Percentiles rank a stretch among this genome's conserved stretches.
Evolutionary conservation across 352 stramenopile genomes (phyloP).

Genomic region (Pythium biforme): DNA sequence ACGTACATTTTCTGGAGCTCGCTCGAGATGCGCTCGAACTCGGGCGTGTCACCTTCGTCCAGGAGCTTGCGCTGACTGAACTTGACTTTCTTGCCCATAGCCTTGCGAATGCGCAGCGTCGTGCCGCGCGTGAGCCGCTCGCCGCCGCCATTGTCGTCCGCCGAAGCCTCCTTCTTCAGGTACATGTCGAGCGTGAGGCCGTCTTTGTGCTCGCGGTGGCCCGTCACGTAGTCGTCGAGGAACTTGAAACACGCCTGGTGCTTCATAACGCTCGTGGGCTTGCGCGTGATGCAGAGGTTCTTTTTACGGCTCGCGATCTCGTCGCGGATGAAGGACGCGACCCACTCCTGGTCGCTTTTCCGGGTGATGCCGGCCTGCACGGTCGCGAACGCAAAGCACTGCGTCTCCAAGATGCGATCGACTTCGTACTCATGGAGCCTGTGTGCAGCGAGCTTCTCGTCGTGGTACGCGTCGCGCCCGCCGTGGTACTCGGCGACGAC

Average conservation of each 20-base stretch:
- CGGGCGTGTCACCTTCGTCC: not conserved
- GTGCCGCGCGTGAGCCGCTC: constrained; percentile 1
- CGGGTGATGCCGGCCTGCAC: not conserved
- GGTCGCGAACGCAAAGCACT: constrained; percentile 2
- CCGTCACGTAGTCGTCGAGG: constrained; percentile 6
- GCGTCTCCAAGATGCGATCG: constrained; percentile 6
- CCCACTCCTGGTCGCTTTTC: constrained; percentile 1
- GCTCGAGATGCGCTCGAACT: not conserved
- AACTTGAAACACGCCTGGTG: not conserved
- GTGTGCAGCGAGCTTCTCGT: not conserved
- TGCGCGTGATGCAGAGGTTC: constrained; percentile 5
- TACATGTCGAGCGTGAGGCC: constrained; percentile 6
- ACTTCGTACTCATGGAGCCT: constrained; percentile 5
- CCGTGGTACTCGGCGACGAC: constrained; percentile 3
- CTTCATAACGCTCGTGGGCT: not conserved
- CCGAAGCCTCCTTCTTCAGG: not conserved
- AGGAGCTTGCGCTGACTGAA: constrained; percentile 7
- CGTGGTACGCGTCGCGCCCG: not conserved
- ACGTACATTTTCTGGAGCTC: constrained; percentile 8
- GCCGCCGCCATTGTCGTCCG: no score
- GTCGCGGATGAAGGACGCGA: constrained; percentile 2
- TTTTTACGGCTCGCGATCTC: constrained; percentile 1
- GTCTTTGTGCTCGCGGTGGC: constrained; percentile 4
- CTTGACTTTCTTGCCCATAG: constrained; percentile 8
- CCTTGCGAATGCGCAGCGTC: not conserved